Conservation (phyloP, 306 rosid species). For the Prunus dulcis region DNA sequence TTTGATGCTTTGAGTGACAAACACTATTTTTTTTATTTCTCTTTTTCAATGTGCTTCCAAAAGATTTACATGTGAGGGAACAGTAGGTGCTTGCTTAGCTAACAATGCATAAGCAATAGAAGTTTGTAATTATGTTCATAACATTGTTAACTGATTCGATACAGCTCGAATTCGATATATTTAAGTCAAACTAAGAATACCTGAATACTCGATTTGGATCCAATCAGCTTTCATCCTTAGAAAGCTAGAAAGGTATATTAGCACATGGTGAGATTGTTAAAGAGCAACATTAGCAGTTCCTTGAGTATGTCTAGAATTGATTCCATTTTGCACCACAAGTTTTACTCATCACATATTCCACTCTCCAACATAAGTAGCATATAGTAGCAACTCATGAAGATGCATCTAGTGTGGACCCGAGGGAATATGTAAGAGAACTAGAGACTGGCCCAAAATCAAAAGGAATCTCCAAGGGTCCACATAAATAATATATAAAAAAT, state of each 20-base stretch:
- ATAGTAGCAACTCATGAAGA: not conserved
- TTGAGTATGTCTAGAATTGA: not conserved
- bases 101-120: not conserved
- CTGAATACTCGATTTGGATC: not conserved
- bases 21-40: not conserved
- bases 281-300: not conserved
- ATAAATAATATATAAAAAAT: not conserved
- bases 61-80: constrained; percentile 1
- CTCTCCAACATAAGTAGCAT: not conserved
- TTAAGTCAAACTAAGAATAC: not conserved
- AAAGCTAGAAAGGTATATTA: not conserved
- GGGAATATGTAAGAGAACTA: not conserved
- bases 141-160: not conserved
- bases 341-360: not conserved
- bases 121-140: not conserved
- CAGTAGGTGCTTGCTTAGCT: not conserved
- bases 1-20: not conserved
- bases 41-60: not conserved
- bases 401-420: not conserved
- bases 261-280: not conserved
- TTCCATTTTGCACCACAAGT: not conserved
- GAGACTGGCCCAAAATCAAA: not conserved
- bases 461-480: not conserved
- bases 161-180: not conserved
- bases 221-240: not conserved